phyloP scores from a whole-genome alignment of 768 basidiomycete species.

The Trametes meyenii region DNA sequence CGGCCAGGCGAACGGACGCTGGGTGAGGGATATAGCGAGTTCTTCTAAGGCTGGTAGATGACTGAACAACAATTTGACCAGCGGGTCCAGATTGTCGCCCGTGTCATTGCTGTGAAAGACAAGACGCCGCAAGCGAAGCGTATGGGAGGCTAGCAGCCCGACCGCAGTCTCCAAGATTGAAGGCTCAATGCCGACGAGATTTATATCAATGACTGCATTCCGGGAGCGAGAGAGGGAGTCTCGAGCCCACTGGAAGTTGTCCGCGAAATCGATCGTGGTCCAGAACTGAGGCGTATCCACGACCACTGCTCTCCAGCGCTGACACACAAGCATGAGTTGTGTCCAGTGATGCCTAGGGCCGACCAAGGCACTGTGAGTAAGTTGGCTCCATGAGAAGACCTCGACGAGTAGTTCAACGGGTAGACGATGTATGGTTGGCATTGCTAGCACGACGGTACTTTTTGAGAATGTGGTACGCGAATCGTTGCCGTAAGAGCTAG shows the following conservation, averaged over 20 bases:
- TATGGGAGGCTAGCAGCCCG: not conserved
- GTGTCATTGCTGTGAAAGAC: not conserved
- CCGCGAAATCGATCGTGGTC: not conserved
- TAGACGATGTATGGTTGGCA: no score
- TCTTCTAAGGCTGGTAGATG: not conserved
- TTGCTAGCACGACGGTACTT: no score
- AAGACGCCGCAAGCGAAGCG: not conserved
- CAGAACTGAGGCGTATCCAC: not conserved
- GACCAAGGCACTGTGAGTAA: no score
- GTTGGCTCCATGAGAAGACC: no score
- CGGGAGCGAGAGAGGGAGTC: not conserved
- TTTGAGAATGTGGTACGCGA: no score
- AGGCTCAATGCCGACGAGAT: not conserved
- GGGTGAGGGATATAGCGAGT: not conserved
- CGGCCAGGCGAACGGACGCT: not conserved
- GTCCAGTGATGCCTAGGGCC: not conserved
- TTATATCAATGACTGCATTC: not conserved
- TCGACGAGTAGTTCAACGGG: no score
- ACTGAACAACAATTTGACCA: not conserved
- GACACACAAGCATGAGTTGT: not conserved
- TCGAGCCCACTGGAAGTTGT: not conserved
- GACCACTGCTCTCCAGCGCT: not conserved
- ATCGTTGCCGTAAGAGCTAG: no score
- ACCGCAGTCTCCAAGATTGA: not conserved
- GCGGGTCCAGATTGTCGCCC: not conserved